phyloP scores from a whole-genome alignment of 352 stramenopile genomes.

The Thraustotheca clavata region DNA sequence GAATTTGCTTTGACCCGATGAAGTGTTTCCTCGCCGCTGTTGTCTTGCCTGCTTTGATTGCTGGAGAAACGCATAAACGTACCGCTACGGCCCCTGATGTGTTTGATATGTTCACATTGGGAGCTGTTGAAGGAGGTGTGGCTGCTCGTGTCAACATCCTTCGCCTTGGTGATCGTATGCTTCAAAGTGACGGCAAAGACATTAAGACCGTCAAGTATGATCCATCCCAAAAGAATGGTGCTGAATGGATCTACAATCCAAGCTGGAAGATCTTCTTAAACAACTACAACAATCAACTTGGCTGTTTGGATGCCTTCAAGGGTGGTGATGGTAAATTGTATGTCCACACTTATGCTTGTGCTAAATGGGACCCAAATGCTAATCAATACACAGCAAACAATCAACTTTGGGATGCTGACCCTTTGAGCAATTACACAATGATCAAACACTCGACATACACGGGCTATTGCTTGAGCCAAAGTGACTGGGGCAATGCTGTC shows the following conservation, averaged over 20 bases:
- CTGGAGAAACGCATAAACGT: neutral
- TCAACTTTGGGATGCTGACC: neutral
- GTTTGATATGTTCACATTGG: neutral
- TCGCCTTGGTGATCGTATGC: neutral
- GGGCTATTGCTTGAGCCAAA: slow-evolving; percentile 1
- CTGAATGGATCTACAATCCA: slow-evolving; percentile 1
- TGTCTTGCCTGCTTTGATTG: neutral
- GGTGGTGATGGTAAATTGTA: neutral
- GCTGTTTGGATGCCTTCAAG: neutral
- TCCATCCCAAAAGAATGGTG: neutral
- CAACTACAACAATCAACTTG: neutral
- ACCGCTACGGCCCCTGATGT: neutral
- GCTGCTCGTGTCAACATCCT: neutral
- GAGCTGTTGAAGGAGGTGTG: neutral
- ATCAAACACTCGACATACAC: neutral
- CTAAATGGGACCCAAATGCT: neutral
- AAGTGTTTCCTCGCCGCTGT: too few species aligned
- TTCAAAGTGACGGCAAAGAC: neutral
- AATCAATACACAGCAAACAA: neutral
- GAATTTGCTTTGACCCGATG: too few species aligned
- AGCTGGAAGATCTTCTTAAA: slow-evolving; percentile 8
- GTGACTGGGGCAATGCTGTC: neutral
- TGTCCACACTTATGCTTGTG: neutral
- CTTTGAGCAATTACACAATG: neutral
- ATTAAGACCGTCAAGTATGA: neutral